Base-by-base conservation (phyloP, 176 grass and related monocot species). In the Paspalum notatum region DNA sequence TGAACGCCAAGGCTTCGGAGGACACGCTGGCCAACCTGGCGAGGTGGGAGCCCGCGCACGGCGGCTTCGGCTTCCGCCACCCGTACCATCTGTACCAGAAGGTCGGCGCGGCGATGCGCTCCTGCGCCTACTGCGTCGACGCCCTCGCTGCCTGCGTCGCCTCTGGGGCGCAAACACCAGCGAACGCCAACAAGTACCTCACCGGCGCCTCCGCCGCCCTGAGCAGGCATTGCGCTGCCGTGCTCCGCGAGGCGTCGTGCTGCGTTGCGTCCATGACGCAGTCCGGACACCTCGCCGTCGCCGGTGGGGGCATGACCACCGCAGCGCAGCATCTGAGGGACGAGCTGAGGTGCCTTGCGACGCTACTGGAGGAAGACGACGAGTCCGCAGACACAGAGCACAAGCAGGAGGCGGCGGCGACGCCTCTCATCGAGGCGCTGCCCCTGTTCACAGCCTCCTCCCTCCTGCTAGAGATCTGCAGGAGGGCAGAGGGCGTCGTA, bases 11-110 rank as follows among this genome's bases (percentile, higher is more conserved):
- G 78, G 82, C 85, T 16, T 66, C 82, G 18, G 91, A 94, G 71
- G 91, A 94, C 64, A 71, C 91, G 5, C 85, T 90, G 52, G 91
- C 82, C 40, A 94, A 94, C 85, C 80, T 94, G 38, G 88, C 88
- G 12, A 52, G 79, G 78, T 94, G 91, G 88, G 91, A 94, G 12
- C 91, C 79, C n/a, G 41, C 66, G 3, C 88, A 94, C 49, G 85
- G 91, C 72, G 21, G 15, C 9, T 94, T 94, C 68, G 32, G 88
- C 12, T 90, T 90, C 60, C 62, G 79, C 17, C 88, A 90, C 66
- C 88, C 88, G 4, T 88, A 86, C 78, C 78, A 49, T 24, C 77
- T 88, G 68, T 94, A 94, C 80, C 68, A 69, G 21, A 76, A 83
- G 57, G 63, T 93, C 8, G 91, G 88, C 48, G 61, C 86, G 1